Base-by-base conservation (phyloP, 1,139 yeast species). In the Hansenula sp. region DNA sequence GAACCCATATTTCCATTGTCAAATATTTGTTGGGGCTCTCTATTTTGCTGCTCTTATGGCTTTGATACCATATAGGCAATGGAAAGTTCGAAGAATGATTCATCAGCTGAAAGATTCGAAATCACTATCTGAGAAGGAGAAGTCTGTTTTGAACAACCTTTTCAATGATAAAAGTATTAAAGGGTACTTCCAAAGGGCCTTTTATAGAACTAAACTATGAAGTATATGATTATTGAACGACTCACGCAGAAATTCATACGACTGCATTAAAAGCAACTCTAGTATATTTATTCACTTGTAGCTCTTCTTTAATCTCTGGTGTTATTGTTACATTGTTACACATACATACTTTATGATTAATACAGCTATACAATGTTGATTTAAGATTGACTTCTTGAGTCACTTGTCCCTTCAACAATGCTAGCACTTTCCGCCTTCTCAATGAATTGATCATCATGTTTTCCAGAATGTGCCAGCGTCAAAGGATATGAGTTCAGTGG, bases 1-100 rank as follows among this genome's bases (percentile, higher is more conserved):
- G 5, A 57, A 57, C 8, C 77, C 77, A 1, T 74, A 64, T 47
- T 62, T 72, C 34, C 66, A 72, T 44, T 62, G 74, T 27, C 77
- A 71, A 51, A 60, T 70, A 4, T 70, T 70, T 51, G 67, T 68
- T 37, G 76, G 76, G 4, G 46, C 54, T 30, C 51, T 65, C 39
- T 70, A 66, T 47, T 49, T 66, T 36, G 57, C 50, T 4, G 56
- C 66, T 12, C 46, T 59, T 10, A 13, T 68, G 5, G 33, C 70
- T 10, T 51, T 69, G 51, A 40, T 70, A 2, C 53, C 65, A 6
- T 55, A 68, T 27, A 54, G 77, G 50, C 70, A 65, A 42, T 63
- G 60, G 58, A 51, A 49, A 41, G 47, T 55, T 3, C 43, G 45
- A 12, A 45, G 58, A 36, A 62, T 65, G 55, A 29, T 52, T 13